These are phyloP conservation scores for Penicillium concentricum DNA, from an alignment of 2,329 filamentous ascomycete genomes.

Conservation along the genomic window DNA sequence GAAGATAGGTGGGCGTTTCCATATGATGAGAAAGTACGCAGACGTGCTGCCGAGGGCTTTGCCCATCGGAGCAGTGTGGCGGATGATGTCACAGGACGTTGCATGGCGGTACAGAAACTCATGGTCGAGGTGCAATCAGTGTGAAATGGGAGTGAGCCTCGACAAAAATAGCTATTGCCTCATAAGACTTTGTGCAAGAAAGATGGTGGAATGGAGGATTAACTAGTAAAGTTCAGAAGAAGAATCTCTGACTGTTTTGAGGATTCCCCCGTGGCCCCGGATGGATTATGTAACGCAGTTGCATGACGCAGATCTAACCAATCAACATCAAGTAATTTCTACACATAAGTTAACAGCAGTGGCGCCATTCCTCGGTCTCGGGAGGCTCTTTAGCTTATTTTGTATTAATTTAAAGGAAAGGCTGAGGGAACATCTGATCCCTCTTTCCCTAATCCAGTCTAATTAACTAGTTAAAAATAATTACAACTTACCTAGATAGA, in stretches of 20 bases:
- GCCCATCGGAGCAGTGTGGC: constrained; percentile 41
- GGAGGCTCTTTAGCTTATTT: not conserved
- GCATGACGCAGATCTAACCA: constrained; percentile 28
- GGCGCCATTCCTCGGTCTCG: constrained; percentile 27
- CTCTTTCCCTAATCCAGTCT: not conserved
- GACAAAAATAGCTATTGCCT: constrained; percentile 16
- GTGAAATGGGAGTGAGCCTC: not conserved
- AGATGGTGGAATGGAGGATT: constrained; percentile 10
- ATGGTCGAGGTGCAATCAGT: constrained; percentile 28
- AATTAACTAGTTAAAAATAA: too few relatives aligned
- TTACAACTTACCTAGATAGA: not conserved
- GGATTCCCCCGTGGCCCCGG: constrained; percentile 18
- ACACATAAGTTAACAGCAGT: constrained; percentile 26
- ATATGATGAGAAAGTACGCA: constrained; percentile 51
- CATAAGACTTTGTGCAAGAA: constrained; percentile 10
- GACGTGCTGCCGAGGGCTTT: constrained; percentile 38
- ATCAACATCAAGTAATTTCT: constrained; percentile 42
- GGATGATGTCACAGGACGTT: constrained; percentile 49
- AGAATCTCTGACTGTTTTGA: constrained; percentile 25
- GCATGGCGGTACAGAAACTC: constrained; percentile 39
- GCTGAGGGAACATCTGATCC: not conserved
- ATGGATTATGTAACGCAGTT: constrained; percentile 28
- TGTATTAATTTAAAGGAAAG: not conserved
- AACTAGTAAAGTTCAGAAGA: constrained; percentile 5
- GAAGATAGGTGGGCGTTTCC: constrained; percentile 48